Conservation (phyloP, 2,329 filamentous ascomycete genomes). For the Fusarium haematococcum region DNA sequence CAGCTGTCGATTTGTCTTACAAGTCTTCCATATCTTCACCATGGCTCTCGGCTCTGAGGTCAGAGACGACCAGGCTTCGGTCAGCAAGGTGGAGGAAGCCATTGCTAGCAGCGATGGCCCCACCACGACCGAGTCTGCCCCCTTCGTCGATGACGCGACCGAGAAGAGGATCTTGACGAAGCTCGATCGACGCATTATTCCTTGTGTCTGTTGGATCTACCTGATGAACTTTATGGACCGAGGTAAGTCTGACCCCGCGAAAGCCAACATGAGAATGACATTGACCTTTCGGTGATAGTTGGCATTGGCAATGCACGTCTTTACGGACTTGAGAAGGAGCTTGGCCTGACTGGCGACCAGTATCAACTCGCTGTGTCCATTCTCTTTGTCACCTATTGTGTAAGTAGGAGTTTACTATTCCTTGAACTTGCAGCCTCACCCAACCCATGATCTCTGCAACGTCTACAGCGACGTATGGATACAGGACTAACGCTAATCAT, state of each 20-base stretch:
- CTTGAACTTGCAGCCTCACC: neutral
- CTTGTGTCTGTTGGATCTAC: slow-evolving; percentile 13
- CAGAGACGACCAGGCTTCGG: neutral
- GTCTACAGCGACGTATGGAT: neutral
- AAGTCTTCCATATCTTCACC: neutral
- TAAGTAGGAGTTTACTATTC: neutral
- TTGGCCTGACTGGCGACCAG: slow-evolving; percentile 3
- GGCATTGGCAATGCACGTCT: slow-evolving; percentile 13
- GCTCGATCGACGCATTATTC: slow-evolving; percentile 7
- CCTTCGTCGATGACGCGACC: neutral
- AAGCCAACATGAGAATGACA: neutral
- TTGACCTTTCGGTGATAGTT: slow-evolving; percentile 3
- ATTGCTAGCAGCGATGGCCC: slow-evolving; percentile 4
- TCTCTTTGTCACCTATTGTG: slow-evolving; percentile 9
- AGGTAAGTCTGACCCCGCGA: neutral
- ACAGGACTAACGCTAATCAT: neutral
- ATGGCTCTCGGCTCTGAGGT: neutral
- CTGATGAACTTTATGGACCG: slow-evolving; percentile 13
- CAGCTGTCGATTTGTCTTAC: neutral
- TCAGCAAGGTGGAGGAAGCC: slow-evolving; percentile 5
- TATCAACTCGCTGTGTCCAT: slow-evolving; percentile 7
- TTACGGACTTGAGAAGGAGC: slow-evolving; percentile 1
- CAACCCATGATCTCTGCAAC: neutral
- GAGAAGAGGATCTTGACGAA: slow-evolving; percentile 8
- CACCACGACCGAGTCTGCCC: neutral